Evolutionary conservation across 257 asterid species (phyloP), one percentile per base, ranked within the genome.

Genomic region (Avicennia marina): DNA sequence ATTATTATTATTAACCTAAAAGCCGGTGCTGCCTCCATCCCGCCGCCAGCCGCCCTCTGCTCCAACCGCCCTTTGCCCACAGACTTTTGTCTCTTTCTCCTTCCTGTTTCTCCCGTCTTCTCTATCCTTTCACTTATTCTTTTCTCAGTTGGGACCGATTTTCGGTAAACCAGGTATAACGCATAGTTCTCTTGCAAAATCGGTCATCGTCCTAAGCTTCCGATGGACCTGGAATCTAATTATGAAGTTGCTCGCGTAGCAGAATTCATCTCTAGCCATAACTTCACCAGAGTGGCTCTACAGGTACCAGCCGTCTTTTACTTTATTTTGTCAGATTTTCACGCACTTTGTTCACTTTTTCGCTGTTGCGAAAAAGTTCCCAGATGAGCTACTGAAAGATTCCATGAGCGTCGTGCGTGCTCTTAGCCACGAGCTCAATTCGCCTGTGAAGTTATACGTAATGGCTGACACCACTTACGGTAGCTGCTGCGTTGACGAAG

Each of bases 381-480:
- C 96, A 0, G 97, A 89, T 66, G 84, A 80, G 74, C 67, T 83
- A 26, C 72, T 91, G 77, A 68, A 73, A 72, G 95, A 91, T 61
- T 83, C 96, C 0, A 70, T 73, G 58, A 71, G 60, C 60, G 94
- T 76, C 19, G 81, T 76, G 53, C 70, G 71, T 47, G 80, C 89
- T 67, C 52, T 91, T 51, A 79, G 94, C 12, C 64, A 51, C 22
- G 79, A 71, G 64, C 67, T 85, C 27, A 49, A 62, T 57, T 62
- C 66, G 22, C 40, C 55, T 6, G 85, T 79, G 32, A 84, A 78
- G 76, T 45, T 91, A 77, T 91, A 81, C 20, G 94, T 91, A 59
- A 91, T 91, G 96, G 98, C 96, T 4, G 98, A 91, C 65, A 91
- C 98, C 4, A 77, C 94, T 46, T 91, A 85, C 36, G 96, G 95